A percentile compares a stretch with the other conserved stretches of the same genome.
These are phyloP conservation scores for Dionaea muscipula DNA, from an alignment of 179 eudicot species.

Conservation along the genomic window DNA sequence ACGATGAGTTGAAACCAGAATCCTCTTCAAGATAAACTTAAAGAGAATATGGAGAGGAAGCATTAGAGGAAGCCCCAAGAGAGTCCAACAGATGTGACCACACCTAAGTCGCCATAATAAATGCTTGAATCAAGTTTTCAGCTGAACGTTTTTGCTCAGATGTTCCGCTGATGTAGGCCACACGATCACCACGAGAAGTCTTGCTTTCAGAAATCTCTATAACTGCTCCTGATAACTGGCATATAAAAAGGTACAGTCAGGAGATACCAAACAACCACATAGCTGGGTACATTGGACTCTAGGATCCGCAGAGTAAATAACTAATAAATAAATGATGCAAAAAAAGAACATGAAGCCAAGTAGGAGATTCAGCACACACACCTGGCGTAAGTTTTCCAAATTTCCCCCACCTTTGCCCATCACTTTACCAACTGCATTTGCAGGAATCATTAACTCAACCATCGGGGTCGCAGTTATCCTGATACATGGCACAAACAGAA, in stretches of 20 bases:
- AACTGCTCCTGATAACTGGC: constrained; percentile 86
- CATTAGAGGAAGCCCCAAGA: constrained; percentile 18
- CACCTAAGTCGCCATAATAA: constrained; percentile 66
- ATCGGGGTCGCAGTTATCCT: constrained; percentile 55
- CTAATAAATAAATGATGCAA: too few relatives aligned
- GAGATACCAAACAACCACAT: background rate
- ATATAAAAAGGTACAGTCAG: constrained; percentile 18
- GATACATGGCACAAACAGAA: constrained; percentile 10
- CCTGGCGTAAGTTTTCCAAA: constrained; percentile 77
- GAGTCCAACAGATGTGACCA: constrained; percentile 22
- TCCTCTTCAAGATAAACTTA: constrained; percentile 23
- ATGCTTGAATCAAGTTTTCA: constrained; percentile 86
- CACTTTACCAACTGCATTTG: constrained; percentile 68
- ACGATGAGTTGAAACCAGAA: constrained; percentile 20
- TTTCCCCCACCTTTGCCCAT: constrained; percentile 81
- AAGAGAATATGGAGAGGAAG: constrained; percentile 21
- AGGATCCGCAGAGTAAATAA: too few relatives aligned
- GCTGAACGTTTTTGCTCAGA: constrained; percentile 85
- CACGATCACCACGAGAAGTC: constrained; percentile 71
- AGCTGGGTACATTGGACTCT: too few relatives aligned
- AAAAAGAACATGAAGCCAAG: background rate
- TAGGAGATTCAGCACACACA: constrained; percentile 10
- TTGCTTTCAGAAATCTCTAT: constrained; percentile 74
- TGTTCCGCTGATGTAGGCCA: constrained; percentile 76
- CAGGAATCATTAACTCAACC: constrained; percentile 74